Conservation (phyloP, 2,329 filamentous ascomycete species). For the Diaporthe eres region DNA sequence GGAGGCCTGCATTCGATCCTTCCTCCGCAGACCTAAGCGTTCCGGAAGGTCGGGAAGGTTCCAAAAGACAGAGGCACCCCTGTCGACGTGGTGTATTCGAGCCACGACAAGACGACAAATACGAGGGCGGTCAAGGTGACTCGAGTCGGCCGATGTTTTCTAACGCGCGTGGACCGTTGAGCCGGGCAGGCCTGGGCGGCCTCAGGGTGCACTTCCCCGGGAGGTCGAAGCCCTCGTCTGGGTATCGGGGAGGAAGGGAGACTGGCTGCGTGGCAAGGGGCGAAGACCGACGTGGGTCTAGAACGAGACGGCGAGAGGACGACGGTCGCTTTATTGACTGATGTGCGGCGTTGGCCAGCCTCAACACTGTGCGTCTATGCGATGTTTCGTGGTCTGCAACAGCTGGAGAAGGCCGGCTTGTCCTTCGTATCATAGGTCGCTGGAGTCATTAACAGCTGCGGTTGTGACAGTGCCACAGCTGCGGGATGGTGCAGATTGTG, state of each 20-base stretch:
- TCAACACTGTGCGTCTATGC: neutral
- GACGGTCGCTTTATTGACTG: neutral
- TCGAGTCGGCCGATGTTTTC: slow-evolving; percentile 27
- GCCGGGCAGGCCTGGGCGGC: slow-evolving; percentile 11
- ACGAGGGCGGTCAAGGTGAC: slow-evolving; percentile 33
- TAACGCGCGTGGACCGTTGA: neutral
- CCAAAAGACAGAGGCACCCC: slow-evolving; percentile 19
- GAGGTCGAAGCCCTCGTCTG: slow-evolving; percentile 6
- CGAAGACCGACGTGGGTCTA: neutral
- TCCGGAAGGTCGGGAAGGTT: slow-evolving; percentile 34
- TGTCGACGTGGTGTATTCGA: slow-evolving; percentile 26
- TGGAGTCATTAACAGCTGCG: neutral
- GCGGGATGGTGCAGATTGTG: slow-evolving; percentile 32
- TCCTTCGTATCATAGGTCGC: slow-evolving; percentile 17
- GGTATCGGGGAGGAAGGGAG: neutral
- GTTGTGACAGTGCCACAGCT: neutral
- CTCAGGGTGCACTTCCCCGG: slow-evolving; percentile 13
- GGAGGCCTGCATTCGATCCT: slow-evolving; percentile 29
- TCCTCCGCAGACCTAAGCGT: slow-evolving; percentile 30
- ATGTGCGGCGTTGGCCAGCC: neutral
- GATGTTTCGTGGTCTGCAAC: slow-evolving; percentile 18
- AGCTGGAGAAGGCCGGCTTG: neutral
- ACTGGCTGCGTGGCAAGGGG: slow-evolving; percentile 6
- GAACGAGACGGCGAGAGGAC: neutral
- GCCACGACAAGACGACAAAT: slow-evolving; percentile 21